Evolutionary conservation across 2,329 filamentous ascomycete species (phyloP), one percentile per base, ranked within the genome.

Genomic region (Beauveria sp.): DNA sequence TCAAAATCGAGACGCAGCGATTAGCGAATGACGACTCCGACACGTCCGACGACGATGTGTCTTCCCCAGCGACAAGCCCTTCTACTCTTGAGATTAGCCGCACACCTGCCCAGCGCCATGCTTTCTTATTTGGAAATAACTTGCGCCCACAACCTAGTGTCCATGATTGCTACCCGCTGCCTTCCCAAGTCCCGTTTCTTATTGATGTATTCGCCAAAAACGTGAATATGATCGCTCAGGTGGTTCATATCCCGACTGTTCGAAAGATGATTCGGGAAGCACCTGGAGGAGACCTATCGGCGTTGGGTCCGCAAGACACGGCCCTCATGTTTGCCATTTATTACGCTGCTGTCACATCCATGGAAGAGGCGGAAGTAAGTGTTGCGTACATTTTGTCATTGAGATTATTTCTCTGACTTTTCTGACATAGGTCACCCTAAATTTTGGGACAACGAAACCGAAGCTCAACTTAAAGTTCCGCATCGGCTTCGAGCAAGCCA

Each of bases 241-340:
- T 78, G 38, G 70, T 81, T 9, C 79, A 82, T 64, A 74, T 81
- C 61, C 78, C 80, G 0, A 77, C 74, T 2, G 65, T 80, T 1
- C 69, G 62, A 2, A 73, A 75, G 45, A 69, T 78, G 53, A 66
- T 76, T 7, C 73, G 74, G 3, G 70, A 73, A 28, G 64, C 70
- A 20, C 75, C 74, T 1, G 69, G 66, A n/a, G 61, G 68, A 38
- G 68, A 73, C 28, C 64, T 67, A 46, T 66, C 69, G 2, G 61
- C 61, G 4, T 66, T 81, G 0, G 72, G 74, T 0, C 75, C 77
- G 1, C 70, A 75, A 3, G 75, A 81, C 50, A 79, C 84, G 62
- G 81, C 82, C 1, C 67, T 86, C 49, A 70, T 84, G 68, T 84
- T 85, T 66, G 73, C 81, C 0, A 81, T 86, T 6, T 85, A 83